Percentiles rank a stretch among this genome's conserved stretches.
phyloP scores from a whole-genome alignment of 2,329 filamentous ascomycete genomes.

The Drechslerella dactyloides region DNA sequence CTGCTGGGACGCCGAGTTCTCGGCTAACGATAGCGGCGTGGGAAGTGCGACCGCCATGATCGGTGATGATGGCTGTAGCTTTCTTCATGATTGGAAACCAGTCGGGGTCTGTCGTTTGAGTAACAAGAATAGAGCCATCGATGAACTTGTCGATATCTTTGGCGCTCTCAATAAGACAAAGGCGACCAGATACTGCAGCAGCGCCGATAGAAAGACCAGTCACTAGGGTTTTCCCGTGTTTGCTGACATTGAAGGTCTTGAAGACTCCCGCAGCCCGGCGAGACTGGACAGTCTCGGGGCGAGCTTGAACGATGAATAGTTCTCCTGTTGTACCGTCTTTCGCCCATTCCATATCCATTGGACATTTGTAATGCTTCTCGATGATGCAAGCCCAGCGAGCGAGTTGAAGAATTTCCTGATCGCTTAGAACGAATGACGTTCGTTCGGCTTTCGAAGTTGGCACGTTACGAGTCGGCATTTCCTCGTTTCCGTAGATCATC shows the following conservation, averaged over 20 bases:
- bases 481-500: constrained; percentile 57
- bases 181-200: constrained; percentile 56
- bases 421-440: constrained; percentile 56
- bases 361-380: constrained; percentile 57
- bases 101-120: constrained; percentile 58
- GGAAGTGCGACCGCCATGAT: constrained; percentile 59
- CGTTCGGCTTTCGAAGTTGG: constrained; percentile 58
- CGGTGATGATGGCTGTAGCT: constrained; percentile 58
- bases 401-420: constrained; percentile 58
- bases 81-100: constrained; percentile 59
- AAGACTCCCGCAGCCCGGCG: constrained; percentile 55
- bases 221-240: constrained; percentile 55
- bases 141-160: constrained; percentile 57
- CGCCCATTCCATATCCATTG: constrained; percentile 60
- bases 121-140: constrained; percentile 57
- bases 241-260: constrained; percentile 57
- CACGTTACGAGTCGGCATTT: constrained; percentile 57
- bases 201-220: constrained; percentile 57
- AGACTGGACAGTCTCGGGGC: constrained; percentile 59
- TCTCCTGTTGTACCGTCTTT: constrained; percentile 55
- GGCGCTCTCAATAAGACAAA: constrained; percentile 57
- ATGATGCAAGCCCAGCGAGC: constrained; percentile 58
- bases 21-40: constrained; percentile 60
- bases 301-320: constrained; percentile 58
- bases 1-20: constrained; percentile 58